Percentiles rank a stretch among this genome's conserved stretches.
These are phyloP conservation scores for Asterochloris sp. DNA, from an alignment of 139 green algal species.

Conservation along the genomic window DNA sequence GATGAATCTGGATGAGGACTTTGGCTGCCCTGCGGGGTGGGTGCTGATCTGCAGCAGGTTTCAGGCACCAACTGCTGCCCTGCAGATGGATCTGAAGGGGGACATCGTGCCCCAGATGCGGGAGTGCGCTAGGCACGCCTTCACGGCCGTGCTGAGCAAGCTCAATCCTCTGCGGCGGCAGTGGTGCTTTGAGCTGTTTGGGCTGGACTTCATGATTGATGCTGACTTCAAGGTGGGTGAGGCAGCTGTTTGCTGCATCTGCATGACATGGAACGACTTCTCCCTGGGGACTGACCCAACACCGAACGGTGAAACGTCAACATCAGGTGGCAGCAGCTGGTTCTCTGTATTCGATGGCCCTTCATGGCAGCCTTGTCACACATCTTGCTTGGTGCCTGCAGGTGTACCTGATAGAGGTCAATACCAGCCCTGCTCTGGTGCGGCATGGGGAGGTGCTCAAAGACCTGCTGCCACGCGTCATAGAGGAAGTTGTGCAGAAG, in stretches of 20 bases:
- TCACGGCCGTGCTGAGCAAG: slow-evolving; percentile 16
- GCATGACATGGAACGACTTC: too few species aligned
- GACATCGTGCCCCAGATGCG: slow-evolving; percentile 37
- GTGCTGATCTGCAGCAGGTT: too few species aligned
- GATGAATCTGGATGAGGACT: slow-evolving; percentile 23
- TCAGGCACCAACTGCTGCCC: neutral
- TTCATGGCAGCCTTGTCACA: neutral
- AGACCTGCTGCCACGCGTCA: slow-evolving; percentile 42
- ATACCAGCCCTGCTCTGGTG: slow-evolving; percentile 54
- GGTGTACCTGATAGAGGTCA: slow-evolving; percentile 54
- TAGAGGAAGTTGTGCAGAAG: slow-evolving; percentile 54
- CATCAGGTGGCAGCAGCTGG: too few species aligned
- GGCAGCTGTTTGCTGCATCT: too few species aligned
- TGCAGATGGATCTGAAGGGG: slow-evolving; percentile 25
- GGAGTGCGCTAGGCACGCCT: slow-evolving; percentile 25
- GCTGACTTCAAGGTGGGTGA: slow-evolving; percentile 17
- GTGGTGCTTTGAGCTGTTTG: slow-evolving; percentile 52
- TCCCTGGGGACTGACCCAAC: too few species aligned
- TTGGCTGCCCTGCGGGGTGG: slow-evolving; percentile 2
- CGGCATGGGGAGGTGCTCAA: slow-evolving; percentile 34
- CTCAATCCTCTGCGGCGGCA: slow-evolving; percentile 38
- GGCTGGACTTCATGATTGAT: slow-evolving; percentile 64
- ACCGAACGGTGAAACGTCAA: too few species aligned
- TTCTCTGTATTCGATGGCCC: too few species aligned
- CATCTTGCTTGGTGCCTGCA: slow-evolving; percentile 11